phyloP scores from a whole-genome alignment of 202 grass and related monocot species.

The Hordeum pubiflorum region DNA sequence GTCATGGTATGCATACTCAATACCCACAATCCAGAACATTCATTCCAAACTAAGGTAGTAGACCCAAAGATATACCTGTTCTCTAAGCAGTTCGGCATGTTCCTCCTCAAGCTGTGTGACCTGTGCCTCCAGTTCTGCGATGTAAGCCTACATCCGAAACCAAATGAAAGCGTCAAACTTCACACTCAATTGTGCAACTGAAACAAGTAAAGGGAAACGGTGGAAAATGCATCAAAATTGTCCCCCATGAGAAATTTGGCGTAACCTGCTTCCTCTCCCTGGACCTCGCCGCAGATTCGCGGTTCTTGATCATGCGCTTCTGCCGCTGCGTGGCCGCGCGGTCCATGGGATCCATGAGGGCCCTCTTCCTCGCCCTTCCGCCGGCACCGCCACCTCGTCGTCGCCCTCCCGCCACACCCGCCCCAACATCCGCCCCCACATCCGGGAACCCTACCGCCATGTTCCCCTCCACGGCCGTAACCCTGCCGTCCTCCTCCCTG shows the following conservation, averaged over 20 bases:
- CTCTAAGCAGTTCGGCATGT: constrained; percentile 54
- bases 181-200: neutral
- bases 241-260: neutral
- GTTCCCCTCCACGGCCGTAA: constrained; percentile 11
- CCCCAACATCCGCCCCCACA: neutral
- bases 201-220: neutral
- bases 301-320: constrained; percentile 99
- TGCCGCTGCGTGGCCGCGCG: constrained; percentile 65
- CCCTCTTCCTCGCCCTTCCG: constrained; percentile 53
- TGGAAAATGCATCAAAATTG: neutral
- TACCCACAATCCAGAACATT: neutral
- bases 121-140: constrained; percentile 77
- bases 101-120: constrained; percentile 86
- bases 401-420: neutral
- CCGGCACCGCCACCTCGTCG: neutral
- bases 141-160: constrained; percentile 56
- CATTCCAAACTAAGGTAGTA: neutral
- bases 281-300: constrained; percentile 87
- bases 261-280: constrained; percentile 91
- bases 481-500: constrained; percentile 53
- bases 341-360: constrained; percentile 57
- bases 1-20: neutral
- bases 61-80: constrained; percentile 42
- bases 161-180: neutral
- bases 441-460: constrained; percentile 32